Evolutionary conservation across 805 yeast species (phyloP), one percentile per base, ranked within the genome.

Genomic region (Lachancea nothofagi): DNA sequence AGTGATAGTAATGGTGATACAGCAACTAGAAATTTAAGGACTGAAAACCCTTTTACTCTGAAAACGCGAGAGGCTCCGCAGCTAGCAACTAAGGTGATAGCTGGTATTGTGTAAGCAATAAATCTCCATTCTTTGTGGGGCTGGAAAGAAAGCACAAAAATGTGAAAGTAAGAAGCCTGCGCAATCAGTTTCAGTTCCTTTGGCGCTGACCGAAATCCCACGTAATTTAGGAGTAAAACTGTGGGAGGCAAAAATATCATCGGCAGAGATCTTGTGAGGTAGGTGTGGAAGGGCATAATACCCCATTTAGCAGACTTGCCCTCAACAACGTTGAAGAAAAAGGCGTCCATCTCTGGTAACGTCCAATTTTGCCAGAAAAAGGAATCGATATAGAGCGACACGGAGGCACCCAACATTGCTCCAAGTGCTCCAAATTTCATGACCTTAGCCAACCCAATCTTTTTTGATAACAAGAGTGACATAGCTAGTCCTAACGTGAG

Each of bases 61-160:
- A 61, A 62, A 18, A 67, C 25, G 33, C 51, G 53, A 1, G 72
- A 59, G 12, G 80, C 71, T 5, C 84, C 85, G 32, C 72, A 66
- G 2, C 93, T 79, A 5, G 83, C 88, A 23, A 74, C 55, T 14
- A 82, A 50, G 0, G 82, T 76, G 42, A 86, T 58, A 0, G 80
- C 67, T 1, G 97, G 96, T 3, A 83, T 64, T 0, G 78, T 66
- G 59, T 89, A 90, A 13, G 82, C 67, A 29, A 90, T 77, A 54
- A 90, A 90, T 50, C 97, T 74, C 95, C 95, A 86, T 66, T 90
- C 97, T 57, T 90, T 90, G 53, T 90, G 97, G 2, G 93, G 88
- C 59, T 84, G 93, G 37, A 80, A 58, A 0, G 96, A 87, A 72
- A 88, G 71, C 4, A 77, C 51, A 1, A 66, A 45, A n/a, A 88